Conservation (phyloP, 2,329 filamentous ascomycete species). For the Paecilomyces dactylethromorphus region DNA sequence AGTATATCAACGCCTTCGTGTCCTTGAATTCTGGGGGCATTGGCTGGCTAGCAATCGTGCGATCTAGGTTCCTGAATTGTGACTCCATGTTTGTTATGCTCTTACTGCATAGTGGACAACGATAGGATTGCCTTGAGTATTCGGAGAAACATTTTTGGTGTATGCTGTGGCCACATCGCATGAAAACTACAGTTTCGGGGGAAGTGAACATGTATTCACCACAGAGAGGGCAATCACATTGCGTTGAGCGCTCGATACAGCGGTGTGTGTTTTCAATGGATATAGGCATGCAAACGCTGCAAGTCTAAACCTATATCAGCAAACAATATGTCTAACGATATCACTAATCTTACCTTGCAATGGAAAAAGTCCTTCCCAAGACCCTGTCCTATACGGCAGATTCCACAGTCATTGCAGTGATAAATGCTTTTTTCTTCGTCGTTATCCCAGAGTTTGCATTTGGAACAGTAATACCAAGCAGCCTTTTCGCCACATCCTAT, state of each 20-base stretch:
- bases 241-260: constrained; percentile 88
- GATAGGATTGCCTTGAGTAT: constrained; percentile 85
- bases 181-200: constrained; percentile 79
- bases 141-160: constrained; percentile 84
- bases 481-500: constrained; percentile 67
- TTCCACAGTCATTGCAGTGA: constrained; percentile 92
- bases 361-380: constrained; percentile 96
- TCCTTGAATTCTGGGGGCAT: constrained; percentile 82
- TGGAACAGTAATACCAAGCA: constrained; percentile 85
- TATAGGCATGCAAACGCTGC: constrained; percentile 90
- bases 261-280: constrained; percentile 77
- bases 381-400: constrained; percentile 84
- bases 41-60: constrained; percentile 79
- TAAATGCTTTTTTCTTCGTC: constrained; percentile 87
- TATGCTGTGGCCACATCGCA: constrained; percentile 93
- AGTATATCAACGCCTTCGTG: constrained; percentile 76
- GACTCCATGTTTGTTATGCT: constrained; percentile 97
- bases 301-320: constrained; percentile 55
- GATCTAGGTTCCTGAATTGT: constrained; percentile 84
- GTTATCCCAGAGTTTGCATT: constrained; percentile 97
- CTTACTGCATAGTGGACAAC: constrained; percentile 93
- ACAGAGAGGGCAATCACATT: constrained; percentile 95
- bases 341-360: constrained; percentile 66
- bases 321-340: not conserved
- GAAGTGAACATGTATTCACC: constrained; percentile 96